Conservation (phyloP, 331 rosid genomes). For the Prunus yedoensis region DNA sequence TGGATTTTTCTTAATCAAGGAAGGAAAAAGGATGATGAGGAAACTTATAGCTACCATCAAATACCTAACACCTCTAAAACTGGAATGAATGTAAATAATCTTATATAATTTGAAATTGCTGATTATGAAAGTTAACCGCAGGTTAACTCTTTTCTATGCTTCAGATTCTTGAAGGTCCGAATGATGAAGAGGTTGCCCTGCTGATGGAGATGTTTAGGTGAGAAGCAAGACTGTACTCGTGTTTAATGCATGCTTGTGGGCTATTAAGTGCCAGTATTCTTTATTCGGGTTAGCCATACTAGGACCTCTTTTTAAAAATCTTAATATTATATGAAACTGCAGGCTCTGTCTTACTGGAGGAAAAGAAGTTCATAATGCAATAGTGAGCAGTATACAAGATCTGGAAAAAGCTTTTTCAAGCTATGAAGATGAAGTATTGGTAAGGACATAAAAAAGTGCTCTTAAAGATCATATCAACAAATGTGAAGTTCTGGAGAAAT, state of each 20-base stretch:
- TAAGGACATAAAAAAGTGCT: conserved; percentile 29
- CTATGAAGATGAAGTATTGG: conserved; percentile 97
- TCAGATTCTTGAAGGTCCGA: conserved; percentile 92
- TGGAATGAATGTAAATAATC: conserved; percentile 23
- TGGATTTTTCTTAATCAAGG: not conserved
- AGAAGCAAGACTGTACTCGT: conserved; percentile 34
- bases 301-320: conserved; percentile 4
- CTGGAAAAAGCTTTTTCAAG: conserved; percentile 72
- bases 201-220: conserved; percentile 95
- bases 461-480: not conserved
- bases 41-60: not conserved
- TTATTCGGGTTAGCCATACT: not conserved
- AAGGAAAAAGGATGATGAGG: not conserved
- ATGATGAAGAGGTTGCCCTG: conserved; percentile 91
- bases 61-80: not conserved
- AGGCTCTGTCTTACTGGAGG: conserved; percentile 96
- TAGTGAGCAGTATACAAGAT: conserved; percentile 94
- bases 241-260: conserved; percentile 5
- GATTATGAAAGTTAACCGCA: conserved; percentile 55
- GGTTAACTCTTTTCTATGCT: conserved; percentile 66
- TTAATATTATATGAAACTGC: conserved; percentile 15
- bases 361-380: conserved; percentile 87
- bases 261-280: not conserved
- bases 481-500: not conserved
- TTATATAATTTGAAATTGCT: conserved; percentile 39